Evolutionary conservation across 2,329 filamentous ascomycete genomes (phyloP), one percentile per base, ranked within the genome.

Genomic region (Fusarium agapanthi): DNA sequence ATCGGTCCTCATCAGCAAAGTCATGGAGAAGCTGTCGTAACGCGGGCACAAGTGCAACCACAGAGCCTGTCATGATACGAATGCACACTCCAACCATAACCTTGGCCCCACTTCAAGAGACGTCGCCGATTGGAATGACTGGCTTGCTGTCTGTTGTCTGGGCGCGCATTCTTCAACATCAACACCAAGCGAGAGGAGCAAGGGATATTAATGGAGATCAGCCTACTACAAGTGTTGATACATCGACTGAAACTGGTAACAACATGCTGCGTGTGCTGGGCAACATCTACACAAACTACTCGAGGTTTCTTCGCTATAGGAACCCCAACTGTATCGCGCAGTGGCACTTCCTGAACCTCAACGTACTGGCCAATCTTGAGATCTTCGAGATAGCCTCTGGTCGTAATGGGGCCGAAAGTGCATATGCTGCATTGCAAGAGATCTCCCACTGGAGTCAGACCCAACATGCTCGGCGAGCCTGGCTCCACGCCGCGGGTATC

Each of bases 321-420:
- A 63, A 69, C 1, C 66, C 66, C 9, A 69, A 68, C 8, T 63
- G 66, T 1, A 68, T 69, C 5, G 57, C 59, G 0, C 53, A 68
- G 12, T 69, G 66, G 66, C 66, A 69, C 2, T 59, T 38, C 0
- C 30, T 68, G 1, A 28, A 63, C 10, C 32, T 69, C 1, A 51
- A 51, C 10, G 7, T 69, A 0, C n/a, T 63, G 1, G 64, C 64
- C 0, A 48, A 68, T 11, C 40, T 68, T 7, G 65, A 63, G 6
- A 37, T 58, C 0, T 68, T 68, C 24, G 66, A 69, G 30, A 43
- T 68, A 6, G 66, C 66, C 0, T 60, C 66, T 1, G 66, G 66
- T 3, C 40, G 66, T 6, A 45, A 57, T 1, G 66, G 64, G 0
- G 57, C 44, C 0, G 64, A 68, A 0, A 37, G 40, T 0, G 66